Percentiles rank a stretch among this genome's conserved stretches.
Evolutionary conservation across 2,329 filamentous ascomycete genomes (phyloP).

Genomic region (Penicillium sp.): DNA sequence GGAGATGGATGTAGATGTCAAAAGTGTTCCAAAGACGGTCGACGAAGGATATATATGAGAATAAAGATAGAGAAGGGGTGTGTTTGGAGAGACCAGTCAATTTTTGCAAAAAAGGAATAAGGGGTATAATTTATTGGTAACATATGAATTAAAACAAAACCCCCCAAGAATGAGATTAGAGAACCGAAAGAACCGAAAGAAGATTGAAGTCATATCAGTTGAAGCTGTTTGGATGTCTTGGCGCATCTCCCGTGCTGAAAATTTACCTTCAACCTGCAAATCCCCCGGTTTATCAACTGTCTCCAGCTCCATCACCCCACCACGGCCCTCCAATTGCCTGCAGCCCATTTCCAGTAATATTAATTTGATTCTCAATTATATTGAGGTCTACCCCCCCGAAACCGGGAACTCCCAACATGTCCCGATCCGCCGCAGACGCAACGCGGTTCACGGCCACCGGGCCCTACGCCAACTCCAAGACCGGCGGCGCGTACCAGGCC

Average conservation of each 20-base stretch:
- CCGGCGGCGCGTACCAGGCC: constrained; percentile 33
- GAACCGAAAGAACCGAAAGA: not conserved
- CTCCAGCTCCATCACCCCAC: constrained; percentile 11
- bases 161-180: not conserved
- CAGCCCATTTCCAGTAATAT: not conserved
- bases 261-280: constrained; percentile 26
- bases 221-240: constrained; percentile 25
- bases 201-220: not conserved
- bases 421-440: constrained; percentile 49
- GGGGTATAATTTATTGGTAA: not conserved
- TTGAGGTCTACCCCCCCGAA: constrained; percentile 6
- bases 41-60: not conserved
- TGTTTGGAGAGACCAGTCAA: not conserved
- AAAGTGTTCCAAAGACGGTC: not conserved
- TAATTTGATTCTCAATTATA: not conserved
- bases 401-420: constrained; percentile 32
- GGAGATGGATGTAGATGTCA: not conserved
- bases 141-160: not conserved
- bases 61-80: not conserved
- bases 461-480: constrained; percentile 48
- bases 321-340: constrained; percentile 2
- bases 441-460: constrained; percentile 53
- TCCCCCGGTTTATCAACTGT: constrained; percentile 11
- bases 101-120: not conserved
- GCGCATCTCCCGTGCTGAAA: constrained; percentile 25